Percentiles rank a stretch among this genome's conserved stretches.
Evolutionary conservation across 805 yeast species (phyloP).

Genomic region (Saturnispora gosingensis): DNA sequence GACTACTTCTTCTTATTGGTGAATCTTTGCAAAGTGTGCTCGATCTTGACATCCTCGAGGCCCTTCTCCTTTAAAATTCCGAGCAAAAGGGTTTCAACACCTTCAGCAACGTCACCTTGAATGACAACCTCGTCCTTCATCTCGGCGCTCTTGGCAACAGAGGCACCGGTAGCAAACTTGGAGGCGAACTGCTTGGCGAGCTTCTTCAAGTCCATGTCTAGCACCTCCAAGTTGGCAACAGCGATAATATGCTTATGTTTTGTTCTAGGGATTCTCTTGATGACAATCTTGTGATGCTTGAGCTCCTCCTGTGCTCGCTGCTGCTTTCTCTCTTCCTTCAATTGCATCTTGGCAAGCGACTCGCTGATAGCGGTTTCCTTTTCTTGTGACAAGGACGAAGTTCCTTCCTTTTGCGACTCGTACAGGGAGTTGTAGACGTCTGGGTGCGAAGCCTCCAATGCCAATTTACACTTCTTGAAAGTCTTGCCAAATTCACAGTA

Average conservation of each 20-base stretch:
- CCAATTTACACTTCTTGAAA: slow-evolving; percentile 71
- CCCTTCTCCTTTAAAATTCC: slow-evolving; percentile 74
- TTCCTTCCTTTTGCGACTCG: slow-evolving; percentile 42
- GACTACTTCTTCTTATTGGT: slow-evolving; percentile 43
- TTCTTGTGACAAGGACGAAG: slow-evolving; percentile 58
- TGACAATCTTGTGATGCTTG: slow-evolving; percentile 67
- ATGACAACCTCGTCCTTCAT: slow-evolving; percentile 86
- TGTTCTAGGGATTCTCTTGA: slow-evolving; percentile 84
- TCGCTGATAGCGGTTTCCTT: slow-evolving; percentile 76
- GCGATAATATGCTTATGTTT: slow-evolving; percentile 83
- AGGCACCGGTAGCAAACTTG: slow-evolving; percentile 92
- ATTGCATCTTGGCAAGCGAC: slow-evolving; percentile 76
- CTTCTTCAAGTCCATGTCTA: slow-evolving; percentile 78
- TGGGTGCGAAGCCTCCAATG: slow-evolving; percentile 57
- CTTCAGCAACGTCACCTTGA: slow-evolving; percentile 94
- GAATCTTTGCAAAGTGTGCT: slow-evolving; percentile 74
- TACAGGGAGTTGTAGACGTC: slow-evolving; percentile 54
- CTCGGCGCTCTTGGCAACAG: slow-evolving; percentile 82
- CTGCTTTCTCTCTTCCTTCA: slow-evolving; percentile 75
- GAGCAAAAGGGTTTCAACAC: slow-evolving; percentile 68
- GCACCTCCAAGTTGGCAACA: slow-evolving; percentile 75
- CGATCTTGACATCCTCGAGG: slow-evolving; percentile 77
- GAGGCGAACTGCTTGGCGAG: slow-evolving; percentile 87
- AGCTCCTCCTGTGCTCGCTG: slow-evolving; percentile 76
- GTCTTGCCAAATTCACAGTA: slow-evolving; percentile 87